Base-by-base conservation (phyloP, 805 yeast genomes). In the Limtongia smithiae region DNA sequence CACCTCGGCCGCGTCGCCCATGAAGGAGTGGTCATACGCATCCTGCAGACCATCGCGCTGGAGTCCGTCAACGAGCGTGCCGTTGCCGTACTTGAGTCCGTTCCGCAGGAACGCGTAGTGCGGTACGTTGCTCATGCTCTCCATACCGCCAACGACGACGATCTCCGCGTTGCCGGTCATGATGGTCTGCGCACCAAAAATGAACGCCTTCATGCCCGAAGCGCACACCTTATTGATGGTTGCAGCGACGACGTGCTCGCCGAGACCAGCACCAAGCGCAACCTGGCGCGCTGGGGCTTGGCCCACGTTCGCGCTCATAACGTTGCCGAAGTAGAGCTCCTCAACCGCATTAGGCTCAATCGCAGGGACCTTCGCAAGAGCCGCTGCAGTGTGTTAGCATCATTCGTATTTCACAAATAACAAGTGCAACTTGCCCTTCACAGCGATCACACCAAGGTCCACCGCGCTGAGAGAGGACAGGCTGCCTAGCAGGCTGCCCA, bases 231-330 rank as follows among this genome's bases (percentile, higher is more conserved):
- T 90, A 78, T 90, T 91, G 60, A 90, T 76, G 34, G 97, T 85
- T 44, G 95, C 79, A 49, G 96, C 95, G 51, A 86, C 85, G 48
- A 89, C 82, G 48, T 78, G 73, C 57, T 83, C 82, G 38, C 89
- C 83, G 49, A 90, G 75, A 9, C 97, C 97, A 14, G 96, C 83
- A 61, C 80, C 83, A 60, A 89, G 64, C 15, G 93, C 96, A 40
- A 90, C 97, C 73, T 90, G 97, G 72, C 97, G 84, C 25, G 97
- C 97, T 37, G 97, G 97, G 45, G 93, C 90, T 71, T 90, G 97
- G 52, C 97, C 97, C 50, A 84, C 80, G 63, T 86, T 85, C 54
- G 95, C 97, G 67, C 84, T 89, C 63, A 90, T 70, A 33, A 88
- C 97, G 64, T 87, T 84, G 64, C 97, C 97, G 67, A 87, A 87